These are phyloP conservation scores for Chrysochromulina parva DNA, from an alignment of 78 protist species.

Conservation along the genomic window DNA sequence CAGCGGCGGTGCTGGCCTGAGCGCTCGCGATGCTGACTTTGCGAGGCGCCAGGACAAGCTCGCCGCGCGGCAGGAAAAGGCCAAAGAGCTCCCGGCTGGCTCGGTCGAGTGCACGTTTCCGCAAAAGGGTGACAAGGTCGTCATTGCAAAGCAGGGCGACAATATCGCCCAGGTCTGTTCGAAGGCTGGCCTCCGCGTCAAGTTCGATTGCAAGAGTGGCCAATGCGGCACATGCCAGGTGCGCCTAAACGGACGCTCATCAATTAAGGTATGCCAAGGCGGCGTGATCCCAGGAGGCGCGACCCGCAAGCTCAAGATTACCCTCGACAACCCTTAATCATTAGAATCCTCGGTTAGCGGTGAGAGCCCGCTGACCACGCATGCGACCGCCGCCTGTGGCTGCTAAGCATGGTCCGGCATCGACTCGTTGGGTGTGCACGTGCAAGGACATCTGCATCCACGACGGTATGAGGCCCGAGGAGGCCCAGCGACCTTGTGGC, in stretches of 20 bases:
- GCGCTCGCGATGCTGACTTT: too few species aligned
- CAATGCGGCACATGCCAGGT: constrained; percentile 13
- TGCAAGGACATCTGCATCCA: too few species aligned
- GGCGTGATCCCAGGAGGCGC: neutral
- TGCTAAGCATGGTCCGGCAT: too few species aligned
- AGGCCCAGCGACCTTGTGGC: too few species aligned
- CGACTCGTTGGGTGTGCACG: too few species aligned
- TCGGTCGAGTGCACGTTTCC: neutral
- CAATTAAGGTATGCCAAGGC: neutral
- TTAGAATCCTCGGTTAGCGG: neutral
- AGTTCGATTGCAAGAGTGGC: constrained; percentile 12
- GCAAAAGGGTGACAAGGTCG: constrained; percentile 7
- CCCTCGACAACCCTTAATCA: constrained; percentile 9
- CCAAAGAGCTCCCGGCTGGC: too few species aligned
- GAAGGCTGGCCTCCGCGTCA: neutral
- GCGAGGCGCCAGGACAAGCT: too few species aligned
- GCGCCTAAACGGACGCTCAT: neutral
- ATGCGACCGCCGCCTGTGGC: too few species aligned
- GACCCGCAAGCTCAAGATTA: neutral
- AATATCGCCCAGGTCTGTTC: neutral
- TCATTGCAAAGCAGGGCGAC: neutral
- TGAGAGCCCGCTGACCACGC: too few species aligned
- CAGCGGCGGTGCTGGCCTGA: too few species aligned
- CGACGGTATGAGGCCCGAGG: too few species aligned
- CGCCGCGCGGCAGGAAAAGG: too few species aligned